Evolutionary conservation across 306 rosid species (phyloP), one percentile per base, ranked within the genome.

Genomic region (Vigna nakashimae): DNA sequence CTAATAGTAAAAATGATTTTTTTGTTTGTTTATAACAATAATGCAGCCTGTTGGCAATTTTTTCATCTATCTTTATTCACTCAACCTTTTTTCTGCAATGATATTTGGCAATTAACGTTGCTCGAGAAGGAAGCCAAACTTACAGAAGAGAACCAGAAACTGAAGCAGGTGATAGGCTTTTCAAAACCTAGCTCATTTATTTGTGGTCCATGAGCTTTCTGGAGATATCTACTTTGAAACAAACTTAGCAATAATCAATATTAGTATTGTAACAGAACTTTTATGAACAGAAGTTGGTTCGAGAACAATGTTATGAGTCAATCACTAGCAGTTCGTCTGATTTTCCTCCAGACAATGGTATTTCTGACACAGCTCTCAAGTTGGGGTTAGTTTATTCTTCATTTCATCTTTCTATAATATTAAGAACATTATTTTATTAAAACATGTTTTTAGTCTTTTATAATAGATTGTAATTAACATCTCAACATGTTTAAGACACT

Each of bases 341-440:
- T 24, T 50, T 14, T 45, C 57, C 57, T 46, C 24, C 17, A 4
- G 71, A 40, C 17, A 4, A 40, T 20, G 71, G 51, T 20, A 65
- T 52, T 65, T 65, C 57, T 46, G 73, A 68, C 15, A 68, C 73
- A 68, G 26, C 40, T 24, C 73, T 68, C 42, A 68, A 45, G 57
- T 45, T 68, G 73, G 57, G 42, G 73, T 68, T 24, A 68, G 73
- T 68, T 45, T 4, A 45, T 13, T 24, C 72, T 65, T 65, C 5
- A 62, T 32, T 22, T 7, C 50, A 45, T 45, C 50, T 15, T 45
- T 11, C 7, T 28, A 15, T 60, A 57, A 57, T 12, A 57, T 1
- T 57, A 8, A 24, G 7, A 18, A 55, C 60, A 17, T 7, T 53
- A 18, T 7, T 17, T 17, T 18, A 20, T 7, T 58, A 58, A 38